Base-by-base conservation (phyloP, 1,284 basidiomycete species). In the Naganishia albida region DNA sequence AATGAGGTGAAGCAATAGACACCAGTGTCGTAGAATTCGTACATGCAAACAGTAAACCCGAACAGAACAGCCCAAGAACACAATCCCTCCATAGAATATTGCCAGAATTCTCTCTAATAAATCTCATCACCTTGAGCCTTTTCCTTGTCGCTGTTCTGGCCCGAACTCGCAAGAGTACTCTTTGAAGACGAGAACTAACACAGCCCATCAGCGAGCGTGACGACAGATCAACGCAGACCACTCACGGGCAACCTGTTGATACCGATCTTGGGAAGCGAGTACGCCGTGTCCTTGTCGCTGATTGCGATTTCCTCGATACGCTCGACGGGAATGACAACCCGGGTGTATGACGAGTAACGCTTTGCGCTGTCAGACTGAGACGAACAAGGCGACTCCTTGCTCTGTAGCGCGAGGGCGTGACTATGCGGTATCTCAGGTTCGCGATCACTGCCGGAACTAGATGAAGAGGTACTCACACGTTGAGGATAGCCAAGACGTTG, bases 191-290 rank as follows among this genome's bases (percentile, higher is more conserved):
- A 25, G 12, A 39, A 50, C 57, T 60, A 7, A 4, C 34, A 10
- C 4, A 34, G 10, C 4, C 4, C 10, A 34, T 34, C 34, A 34
- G 34, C 34, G 10, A 34, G 34, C 34, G 34, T 34, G 34, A 34
- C 34, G 34, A 34, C 34, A 34, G 13, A 25, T 8, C 8, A 20
- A 25, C 16, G 2, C 3, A n/a, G 1, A 18, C 39, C 6, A 42
- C 57, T 50, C 15, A 60, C 57, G 10, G 57, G 57, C 46, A 60
- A 50, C 46, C 57, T 60, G 34, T 60, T 60, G n/a, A 60, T 18
- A n/a, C 46, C 57, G 38, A 50, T 10, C 34, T 20, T 60, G 34
- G n/a, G 2, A 38, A 34, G 46, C 34, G 34, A 26, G 23, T 60
- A 60, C 6, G 34, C 34, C 12, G 57, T 23, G 23, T 60, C 46